These are phyloP conservation scores for Nemania sp. DNA, from an alignment of 2,329 filamentous ascomycete genomes.

Conservation along the genomic window DNA sequence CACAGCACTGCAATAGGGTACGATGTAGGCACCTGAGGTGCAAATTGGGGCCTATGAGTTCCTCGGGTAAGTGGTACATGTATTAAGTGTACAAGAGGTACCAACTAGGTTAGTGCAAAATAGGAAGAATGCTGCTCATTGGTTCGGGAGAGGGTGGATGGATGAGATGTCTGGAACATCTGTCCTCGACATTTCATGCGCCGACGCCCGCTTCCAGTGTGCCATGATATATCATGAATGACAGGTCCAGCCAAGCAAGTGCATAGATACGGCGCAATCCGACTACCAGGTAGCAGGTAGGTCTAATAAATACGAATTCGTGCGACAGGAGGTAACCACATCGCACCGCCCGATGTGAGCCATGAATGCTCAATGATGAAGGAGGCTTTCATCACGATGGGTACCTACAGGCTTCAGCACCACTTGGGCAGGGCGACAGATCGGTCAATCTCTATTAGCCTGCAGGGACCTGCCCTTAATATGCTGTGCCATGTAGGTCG, in stretches of 20 bases:
- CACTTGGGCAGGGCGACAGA: neutral
- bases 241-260: slow-evolving; percentile 7
- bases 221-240: slow-evolving; percentile 1
- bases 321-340: neutral
- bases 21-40: too few relatives aligned
- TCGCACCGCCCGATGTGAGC: neutral
- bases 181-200: neutral
- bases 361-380: slow-evolving; percentile 15
- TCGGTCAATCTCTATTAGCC: neutral
- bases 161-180: neutral
- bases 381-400: slow-evolving; percentile 9
- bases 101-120: too few relatives aligned
- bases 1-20: too few relatives aligned
- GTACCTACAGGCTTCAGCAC: neutral
- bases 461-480: neutral
- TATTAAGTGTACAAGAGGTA: neutral
- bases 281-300: neutral
- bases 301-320: neutral
- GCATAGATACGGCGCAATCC: neutral
- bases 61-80: too few relatives aligned
- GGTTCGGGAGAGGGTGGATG: neutral
- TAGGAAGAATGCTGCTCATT: neutral
- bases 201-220: neutral
- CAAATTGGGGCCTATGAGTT: too few relatives aligned
- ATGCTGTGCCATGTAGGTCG: too few relatives aligned